phyloP scores from a whole-genome alignment of 306 rosid species.

The Lagenaria siceraria region DNA sequence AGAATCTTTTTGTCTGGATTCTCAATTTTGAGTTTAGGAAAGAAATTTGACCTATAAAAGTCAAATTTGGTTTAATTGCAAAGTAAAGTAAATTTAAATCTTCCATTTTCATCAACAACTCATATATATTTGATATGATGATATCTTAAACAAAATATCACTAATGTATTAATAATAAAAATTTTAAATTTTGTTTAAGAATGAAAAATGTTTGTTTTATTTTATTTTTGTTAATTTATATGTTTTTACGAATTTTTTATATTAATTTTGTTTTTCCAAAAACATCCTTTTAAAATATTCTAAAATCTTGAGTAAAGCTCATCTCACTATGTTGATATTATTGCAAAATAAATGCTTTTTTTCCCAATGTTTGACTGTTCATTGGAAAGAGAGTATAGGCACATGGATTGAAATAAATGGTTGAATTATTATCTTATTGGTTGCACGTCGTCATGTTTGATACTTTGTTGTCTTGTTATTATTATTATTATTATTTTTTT shows the following conservation, averaged over 20 bases:
- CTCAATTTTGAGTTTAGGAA: neutral
- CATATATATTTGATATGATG: no score
- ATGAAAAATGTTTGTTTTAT: no score
- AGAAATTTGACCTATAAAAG: neutral
- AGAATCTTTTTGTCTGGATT: conserved; percentile 20
- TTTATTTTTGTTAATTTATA: no score
- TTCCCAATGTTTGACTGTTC: neutral
- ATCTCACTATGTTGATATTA: neutral
- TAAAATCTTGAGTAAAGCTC: neutral
- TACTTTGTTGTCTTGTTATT: neutral
- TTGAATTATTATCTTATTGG: neutral
- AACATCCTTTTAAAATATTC: no score
- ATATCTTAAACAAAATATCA: no score
- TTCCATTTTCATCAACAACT: no score
- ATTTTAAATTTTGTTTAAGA: no score
- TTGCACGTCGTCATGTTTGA: neutral
- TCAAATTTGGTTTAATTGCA: neutral
- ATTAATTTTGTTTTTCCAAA: no score
- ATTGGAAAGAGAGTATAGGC: neutral
- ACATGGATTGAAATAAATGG: neutral
- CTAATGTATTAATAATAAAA: no score
- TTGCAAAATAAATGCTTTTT: neutral
- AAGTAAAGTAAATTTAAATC: no score
- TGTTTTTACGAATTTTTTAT: no score
- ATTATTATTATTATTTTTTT: no score